A percentile compares a stretch with the other conserved stretches of the same genome.
Evolutionary conservation across 2,329 filamentous ascomycete genomes (phyloP).

Genomic region (Alternaria alternata): DNA sequence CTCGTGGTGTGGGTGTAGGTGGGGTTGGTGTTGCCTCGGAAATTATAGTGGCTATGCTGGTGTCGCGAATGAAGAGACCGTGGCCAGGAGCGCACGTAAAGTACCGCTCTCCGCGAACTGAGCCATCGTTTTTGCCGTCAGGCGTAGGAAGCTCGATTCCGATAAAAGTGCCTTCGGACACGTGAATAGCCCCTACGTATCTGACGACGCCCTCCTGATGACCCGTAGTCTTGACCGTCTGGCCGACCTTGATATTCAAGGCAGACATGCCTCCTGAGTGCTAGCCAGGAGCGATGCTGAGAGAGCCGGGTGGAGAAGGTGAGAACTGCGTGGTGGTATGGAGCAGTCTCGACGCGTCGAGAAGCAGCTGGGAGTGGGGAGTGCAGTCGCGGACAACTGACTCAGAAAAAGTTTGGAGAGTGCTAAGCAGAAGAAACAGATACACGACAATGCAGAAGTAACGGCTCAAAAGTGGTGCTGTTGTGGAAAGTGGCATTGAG

Average conservation of each 20-base stretch:
- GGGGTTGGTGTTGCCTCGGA: slow-evolving; percentile 54
- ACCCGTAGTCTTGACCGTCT: slow-evolving; percentile 80
- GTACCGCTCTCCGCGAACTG: slow-evolving; percentile 85
- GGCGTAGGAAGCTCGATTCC: slow-evolving; percentile 86
- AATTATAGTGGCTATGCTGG: slow-evolving; percentile 66
- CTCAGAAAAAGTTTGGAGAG: slow-evolving; percentile 9
- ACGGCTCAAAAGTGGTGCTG: slow-evolving; percentile 5
- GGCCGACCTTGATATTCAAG: slow-evolving; percentile 60
- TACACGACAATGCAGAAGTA: slow-evolving; percentile 4
- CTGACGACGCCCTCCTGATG: slow-evolving; percentile 80
- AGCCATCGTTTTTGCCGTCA: slow-evolving; percentile 92
- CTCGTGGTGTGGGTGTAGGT: slow-evolving; percentile 14
- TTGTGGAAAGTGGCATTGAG: slow-evolving; percentile 10
- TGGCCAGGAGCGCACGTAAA: slow-evolving; percentile 76
- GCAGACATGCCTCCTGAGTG: slow-evolving; percentile 31
- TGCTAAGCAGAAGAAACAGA: slow-evolving; percentile 17
- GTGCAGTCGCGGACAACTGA: slow-evolving; percentile 16
- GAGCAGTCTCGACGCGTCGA: slow-evolving; percentile 25
- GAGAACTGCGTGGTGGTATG: slow-evolving; percentile 1
- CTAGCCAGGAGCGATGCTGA: slow-evolving; percentile 8
- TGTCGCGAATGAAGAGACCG: slow-evolving; percentile 87
- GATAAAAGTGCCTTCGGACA: slow-evolving; percentile 87
- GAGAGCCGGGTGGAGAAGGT: slow-evolving; percentile 1
- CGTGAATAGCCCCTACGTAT: slow-evolving; percentile 80
- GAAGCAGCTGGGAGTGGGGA: slow-evolving; percentile 6